These are phyloP conservation scores for Wickerhamomyces canadensis DNA, from an alignment of 805 yeast genomes.

Conservation along the genomic window DNA sequence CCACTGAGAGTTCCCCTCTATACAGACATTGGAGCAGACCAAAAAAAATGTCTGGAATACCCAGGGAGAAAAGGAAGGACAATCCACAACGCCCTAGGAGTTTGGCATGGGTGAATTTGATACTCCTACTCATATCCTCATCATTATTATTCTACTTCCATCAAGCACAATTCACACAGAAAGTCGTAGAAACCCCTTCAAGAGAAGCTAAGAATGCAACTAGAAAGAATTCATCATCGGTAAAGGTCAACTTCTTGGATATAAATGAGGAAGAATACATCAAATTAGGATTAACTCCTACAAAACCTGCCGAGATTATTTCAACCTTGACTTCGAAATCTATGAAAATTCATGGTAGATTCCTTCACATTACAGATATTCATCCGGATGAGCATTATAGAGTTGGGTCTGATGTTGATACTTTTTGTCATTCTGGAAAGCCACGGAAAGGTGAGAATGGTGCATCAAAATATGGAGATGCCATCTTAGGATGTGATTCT, in stretches of 20 bases:
- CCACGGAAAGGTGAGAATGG: conserved; percentile 28
- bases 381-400: conserved; percentile 75
- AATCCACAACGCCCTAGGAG: too few relatives aligned
- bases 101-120: not conserved
- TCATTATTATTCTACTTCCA: not conserved
- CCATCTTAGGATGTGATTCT: conserved; percentile 72
- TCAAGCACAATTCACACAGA: not conserved
- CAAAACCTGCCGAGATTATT: conserved; percentile 28
- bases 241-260: conserved; percentile 11
- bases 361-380: conserved; percentile 80
- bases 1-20: too few relatives aligned
- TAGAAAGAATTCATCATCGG: not conserved
- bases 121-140: not conserved
- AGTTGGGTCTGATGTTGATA: conserved; percentile 42
- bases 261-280: conserved; percentile 26
- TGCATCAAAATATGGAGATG: conserved; percentile 71
- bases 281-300: conserved; percentile 35
- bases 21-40: not conserved
- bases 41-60: not conserved
- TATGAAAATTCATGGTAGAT: conserved; percentile 52
- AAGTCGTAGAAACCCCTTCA: not conserved
- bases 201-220: too few relatives aligned
- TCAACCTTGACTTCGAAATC: conserved; percentile 11
- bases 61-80: not conserved
- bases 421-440: conserved; percentile 52